phyloP scores from a whole-genome alignment of 164 flowering plant genomes.

The Chloranthus sessilifolius region DNA sequence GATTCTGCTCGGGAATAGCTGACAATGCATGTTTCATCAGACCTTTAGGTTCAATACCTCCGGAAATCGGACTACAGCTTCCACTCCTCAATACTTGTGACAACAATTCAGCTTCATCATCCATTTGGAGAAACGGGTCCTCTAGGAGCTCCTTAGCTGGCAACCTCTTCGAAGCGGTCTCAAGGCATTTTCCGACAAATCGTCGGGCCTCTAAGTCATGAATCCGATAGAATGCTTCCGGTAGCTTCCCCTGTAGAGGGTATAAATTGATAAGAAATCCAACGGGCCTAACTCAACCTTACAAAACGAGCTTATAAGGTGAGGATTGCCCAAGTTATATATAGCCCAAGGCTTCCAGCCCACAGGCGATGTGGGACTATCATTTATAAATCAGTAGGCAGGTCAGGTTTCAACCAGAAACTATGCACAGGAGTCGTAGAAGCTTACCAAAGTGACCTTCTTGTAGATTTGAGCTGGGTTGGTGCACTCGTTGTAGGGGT shows the following conservation, averaged over 20 bases:
- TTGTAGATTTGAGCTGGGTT: slow-evolving; percentile 94
- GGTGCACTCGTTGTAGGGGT: slow-evolving; percentile 80
- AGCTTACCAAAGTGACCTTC: slow-evolving; percentile 81
- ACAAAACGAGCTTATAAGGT: too few species aligned
- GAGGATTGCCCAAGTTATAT: too few species aligned
- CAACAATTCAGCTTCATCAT: slow-evolving; percentile 22
- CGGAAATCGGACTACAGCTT: neutral
- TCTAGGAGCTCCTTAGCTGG: slow-evolving; percentile 59
- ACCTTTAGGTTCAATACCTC: neutral
- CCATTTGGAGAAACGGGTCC: slow-evolving; percentile 60
- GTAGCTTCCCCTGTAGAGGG: slow-evolving; percentile 65
- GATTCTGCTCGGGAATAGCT: slow-evolving; percentile 4
- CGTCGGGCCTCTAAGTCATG: slow-evolving; percentile 48
- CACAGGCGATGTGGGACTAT: too few species aligned
- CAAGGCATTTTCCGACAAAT: slow-evolving; percentile 68
- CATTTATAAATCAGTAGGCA: too few species aligned
- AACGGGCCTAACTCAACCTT: too few species aligned
- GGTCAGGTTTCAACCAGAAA: neutral
- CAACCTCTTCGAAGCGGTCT: slow-evolving; percentile 50
- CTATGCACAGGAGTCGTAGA: neutral
- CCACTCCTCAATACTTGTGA: slow-evolving; percentile 6
- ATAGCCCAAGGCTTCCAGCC: too few species aligned
- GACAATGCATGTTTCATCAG: neutral
- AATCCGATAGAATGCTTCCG: slow-evolving; percentile 55
- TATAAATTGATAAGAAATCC: too few species aligned